These are phyloP conservation scores for Apiotrichum mycotoxinovorans DNA, from an alignment of 1,284 basidiomycete species.

Conservation along the genomic window DNA sequence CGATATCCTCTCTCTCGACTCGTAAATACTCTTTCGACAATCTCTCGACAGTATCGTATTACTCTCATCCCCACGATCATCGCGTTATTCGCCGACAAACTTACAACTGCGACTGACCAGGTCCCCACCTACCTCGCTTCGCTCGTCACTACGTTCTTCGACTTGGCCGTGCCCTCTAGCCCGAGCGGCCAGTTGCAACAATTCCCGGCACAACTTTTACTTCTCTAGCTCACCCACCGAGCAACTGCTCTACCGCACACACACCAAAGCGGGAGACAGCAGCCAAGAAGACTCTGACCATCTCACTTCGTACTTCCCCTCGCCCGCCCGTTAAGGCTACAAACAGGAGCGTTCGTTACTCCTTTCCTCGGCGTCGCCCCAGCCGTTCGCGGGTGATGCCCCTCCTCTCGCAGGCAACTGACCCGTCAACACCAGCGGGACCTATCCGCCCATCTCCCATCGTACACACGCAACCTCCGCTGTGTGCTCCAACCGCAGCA, in stretches of 20 bases:
- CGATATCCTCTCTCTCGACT: too few species aligned
- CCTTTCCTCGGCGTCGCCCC: neutral
- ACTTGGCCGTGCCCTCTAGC: neutral
- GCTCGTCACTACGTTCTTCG: too few species aligned
- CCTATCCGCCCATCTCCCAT: neutral
- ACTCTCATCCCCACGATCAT: too few species aligned
- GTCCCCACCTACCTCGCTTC: neutral
- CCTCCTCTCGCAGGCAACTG: neutral
- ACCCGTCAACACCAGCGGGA: neutral
- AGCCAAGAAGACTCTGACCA: neutral
- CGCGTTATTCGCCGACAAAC: too few species aligned
- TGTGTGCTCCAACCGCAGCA: neutral
- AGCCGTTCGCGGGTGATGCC: neutral
- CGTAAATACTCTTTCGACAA: too few species aligned
- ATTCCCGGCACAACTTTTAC: conserved; percentile 2
- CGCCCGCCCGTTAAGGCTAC: neutral
- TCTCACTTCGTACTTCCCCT: neutral
- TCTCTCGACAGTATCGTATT: too few species aligned
- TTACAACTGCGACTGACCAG: neutral
- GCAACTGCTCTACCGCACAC: neutral
- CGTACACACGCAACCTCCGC: neutral
- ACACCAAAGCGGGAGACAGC: neutral
- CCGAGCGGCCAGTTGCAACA: neutral
- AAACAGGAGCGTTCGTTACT: neutral
- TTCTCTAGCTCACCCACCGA: neutral